Evolutionary conservation across 257 asterid species (phyloP).

Genomic region (Nicotiana attenuata): DNA sequence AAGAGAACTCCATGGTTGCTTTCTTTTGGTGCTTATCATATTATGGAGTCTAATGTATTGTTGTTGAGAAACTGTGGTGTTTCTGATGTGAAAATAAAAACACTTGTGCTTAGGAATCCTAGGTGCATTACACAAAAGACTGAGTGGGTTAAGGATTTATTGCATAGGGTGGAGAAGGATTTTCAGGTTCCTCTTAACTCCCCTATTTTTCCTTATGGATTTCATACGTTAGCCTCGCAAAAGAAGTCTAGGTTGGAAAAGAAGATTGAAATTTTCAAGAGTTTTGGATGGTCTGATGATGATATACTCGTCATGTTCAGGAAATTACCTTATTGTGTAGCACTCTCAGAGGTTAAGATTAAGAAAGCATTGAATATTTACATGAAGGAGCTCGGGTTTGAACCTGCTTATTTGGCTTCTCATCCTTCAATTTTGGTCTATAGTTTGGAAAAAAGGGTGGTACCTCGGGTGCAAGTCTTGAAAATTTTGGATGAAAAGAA

Average conservation of each 20-base stretch:
- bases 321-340: not conserved
- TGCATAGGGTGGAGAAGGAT: conserved; percentile 6
- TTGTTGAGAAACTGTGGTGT: no score
- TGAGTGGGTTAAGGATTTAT: not conserved
- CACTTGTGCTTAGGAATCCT: no score
- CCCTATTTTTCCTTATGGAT: not conserved
- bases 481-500: not conserved
- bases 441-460: not conserved
- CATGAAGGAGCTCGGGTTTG: not conserved
- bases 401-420: not conserved
- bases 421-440: not conserved
- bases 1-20: no score
- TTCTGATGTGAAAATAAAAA: no score
- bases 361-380: not conserved
- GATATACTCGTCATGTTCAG: not conserved
- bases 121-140: no score
- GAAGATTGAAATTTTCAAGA: not conserved
- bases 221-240: not conserved
- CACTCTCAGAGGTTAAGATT: not conserved
- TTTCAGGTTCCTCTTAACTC: not conserved
- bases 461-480: not conserved
- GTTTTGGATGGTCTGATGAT: not conserved
- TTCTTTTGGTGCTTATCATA: no score
- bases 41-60: no score
- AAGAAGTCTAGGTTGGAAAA: not conserved